Evolutionary conservation across 1,284 basidiomycete species (phyloP), one percentile per base, ranked within the genome.

Genomic region (Ganoderma sinense): DNA sequence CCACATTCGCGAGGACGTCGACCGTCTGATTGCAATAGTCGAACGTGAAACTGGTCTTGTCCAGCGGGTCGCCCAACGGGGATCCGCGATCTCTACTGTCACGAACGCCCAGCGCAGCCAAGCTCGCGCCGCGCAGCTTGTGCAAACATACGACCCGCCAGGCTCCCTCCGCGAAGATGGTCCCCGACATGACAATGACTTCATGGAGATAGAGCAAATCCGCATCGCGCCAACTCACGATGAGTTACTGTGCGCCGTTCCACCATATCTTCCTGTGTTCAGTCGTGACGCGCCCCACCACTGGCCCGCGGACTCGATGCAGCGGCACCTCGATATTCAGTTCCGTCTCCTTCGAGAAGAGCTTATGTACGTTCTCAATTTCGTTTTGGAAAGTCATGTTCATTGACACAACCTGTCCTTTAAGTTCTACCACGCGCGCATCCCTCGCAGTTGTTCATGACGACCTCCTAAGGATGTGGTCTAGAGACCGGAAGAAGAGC

Each of bases 341-440:
- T 86, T 85, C 72, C 75, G 84, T 1, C 77, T 85, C 0, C 74
- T 85, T 11, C 77, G 84, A 5, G 83, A 82, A 58, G 84, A 85
- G 67, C 73, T 83, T 14, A 79, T 81, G 80, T 81, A 71, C 41
- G 78, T 70, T 4, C 36, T 5, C 4, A 2, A 14, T 14, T 14
- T 18, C 0, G 33, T 45, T 43, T 43, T 14, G 56, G 2, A 20
- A 33, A 16, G 6, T 11, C 10, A 2, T 29, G 4, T 10, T 53
- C 48, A 26, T 51, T 69, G 40, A 66, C n/a, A 23, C 5, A 6
- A 4, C 10, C 5, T 39, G 36, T 3, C 65, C 68, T 6, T 4
- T 58, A 20, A 90, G 89, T 13, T 87, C 88, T 0, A 84, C 87
- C 0, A 78, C 89, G 39, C 84, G 88, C 2, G 80, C 78, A 7